Percentiles rank a stretch among this genome's conserved stretches.
phyloP scores from a whole-genome alignment of 345 rosid genomes.

The Acer negundo region DNA sequence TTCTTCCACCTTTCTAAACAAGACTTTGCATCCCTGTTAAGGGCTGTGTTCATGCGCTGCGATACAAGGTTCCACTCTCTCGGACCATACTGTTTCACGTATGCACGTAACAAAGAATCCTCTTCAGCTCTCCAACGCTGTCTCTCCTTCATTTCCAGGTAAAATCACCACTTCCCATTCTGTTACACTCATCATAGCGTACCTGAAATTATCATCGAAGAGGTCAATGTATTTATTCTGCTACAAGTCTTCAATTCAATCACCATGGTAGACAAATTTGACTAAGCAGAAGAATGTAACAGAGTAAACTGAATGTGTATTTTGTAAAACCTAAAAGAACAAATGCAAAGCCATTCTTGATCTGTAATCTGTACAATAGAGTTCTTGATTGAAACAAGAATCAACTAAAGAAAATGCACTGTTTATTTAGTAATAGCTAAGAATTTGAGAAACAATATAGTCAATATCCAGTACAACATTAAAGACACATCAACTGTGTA shows the following conservation, averaged over 20 bases:
- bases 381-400: too few relatives aligned
- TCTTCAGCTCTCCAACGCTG: conserved; percentile 99
- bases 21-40: conserved; percentile 91
- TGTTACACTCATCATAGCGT: conserved; percentile 52
- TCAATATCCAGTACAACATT: too few relatives aligned
- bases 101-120: conserved; percentile 80
- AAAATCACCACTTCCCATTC: conserved; percentile 64
- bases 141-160: conserved; percentile 96
- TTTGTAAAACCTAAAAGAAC: too few relatives aligned
- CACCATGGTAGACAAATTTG: neutral
- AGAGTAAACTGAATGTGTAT: too few relatives aligned
- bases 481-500: neutral
- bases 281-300: neutral
- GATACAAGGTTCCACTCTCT: conserved; percentile 97
- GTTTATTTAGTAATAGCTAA: neutral
- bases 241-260: neutral
- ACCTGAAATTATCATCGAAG: conserved; percentile 32
- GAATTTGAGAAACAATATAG: neutral
- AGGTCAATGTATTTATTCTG: too few relatives aligned
- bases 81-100: conserved; percentile 93
- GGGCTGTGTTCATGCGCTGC: conserved; percentile 82
- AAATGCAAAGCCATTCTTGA: too few relatives aligned
- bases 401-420: neutral
- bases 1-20: conserved; percentile 97
- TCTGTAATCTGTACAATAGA: too few relatives aligned